Evolutionary conservation across 2,329 filamentous ascomycete genomes (phyloP).

Genomic region (Ophiocordyceps camponoti-floridani): DNA sequence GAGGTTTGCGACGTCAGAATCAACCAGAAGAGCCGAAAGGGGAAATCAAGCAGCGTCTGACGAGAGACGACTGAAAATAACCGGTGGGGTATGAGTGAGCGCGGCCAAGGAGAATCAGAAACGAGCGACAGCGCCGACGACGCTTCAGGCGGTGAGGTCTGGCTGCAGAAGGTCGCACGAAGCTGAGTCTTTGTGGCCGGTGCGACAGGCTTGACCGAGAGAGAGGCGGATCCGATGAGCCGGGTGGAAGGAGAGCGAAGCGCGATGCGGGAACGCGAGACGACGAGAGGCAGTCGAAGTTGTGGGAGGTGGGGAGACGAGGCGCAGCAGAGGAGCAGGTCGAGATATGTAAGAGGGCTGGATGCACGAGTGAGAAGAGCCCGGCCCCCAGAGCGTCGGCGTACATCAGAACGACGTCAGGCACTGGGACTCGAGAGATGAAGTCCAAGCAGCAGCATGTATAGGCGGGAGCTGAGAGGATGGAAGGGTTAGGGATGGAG

Average conservation of each 20-base stretch:
- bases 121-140: not conserved
- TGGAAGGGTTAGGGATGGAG: not conserved
- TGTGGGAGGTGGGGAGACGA: not conserved
- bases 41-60: not conserved
- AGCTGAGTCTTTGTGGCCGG: not conserved
- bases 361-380: not conserved
- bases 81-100: not conserved
- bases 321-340: not conserved
- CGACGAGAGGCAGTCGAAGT: not conserved
- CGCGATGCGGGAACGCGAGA: not conserved
- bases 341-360: not conserved
- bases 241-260: not conserved
- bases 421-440: not conserved
- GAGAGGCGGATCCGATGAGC: not conserved
- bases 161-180: not conserved
- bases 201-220: not conserved
- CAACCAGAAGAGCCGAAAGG: too few species aligned
- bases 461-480: too few species aligned
- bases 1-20: too few species aligned
- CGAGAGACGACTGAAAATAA: not conserved
- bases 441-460: not conserved
- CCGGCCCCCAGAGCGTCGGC: not conserved
- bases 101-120: not conserved
- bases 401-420: not conserved
- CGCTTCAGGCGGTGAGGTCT: not conserved